Evolutionary conservation across 352 stramenopile species (phyloP).

Genomic region (Globisporangium ultimum): DNA sequence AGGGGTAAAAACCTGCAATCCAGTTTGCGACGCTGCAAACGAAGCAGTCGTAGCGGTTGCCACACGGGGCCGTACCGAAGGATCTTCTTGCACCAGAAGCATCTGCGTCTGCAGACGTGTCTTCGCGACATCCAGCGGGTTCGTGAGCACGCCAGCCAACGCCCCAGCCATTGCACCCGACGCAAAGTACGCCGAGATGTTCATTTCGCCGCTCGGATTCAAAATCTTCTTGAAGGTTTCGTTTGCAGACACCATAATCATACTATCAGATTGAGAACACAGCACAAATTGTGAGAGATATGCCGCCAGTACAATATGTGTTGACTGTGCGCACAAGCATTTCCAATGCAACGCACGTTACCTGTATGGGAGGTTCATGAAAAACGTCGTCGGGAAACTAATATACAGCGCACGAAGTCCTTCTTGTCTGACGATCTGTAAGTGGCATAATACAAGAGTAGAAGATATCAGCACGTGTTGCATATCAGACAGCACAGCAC

Average conservation of each 20-base stretch:
- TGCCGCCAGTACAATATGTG: not conserved
- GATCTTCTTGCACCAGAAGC: slow-evolving; percentile 56
- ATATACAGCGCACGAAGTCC: slow-evolving; percentile 87
- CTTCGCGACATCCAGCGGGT: slow-evolving; percentile 98
- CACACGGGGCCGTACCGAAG: slow-evolving; percentile 42
- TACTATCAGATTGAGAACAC: slow-evolving; percentile 39
- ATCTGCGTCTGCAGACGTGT: slow-evolving; percentile 96
- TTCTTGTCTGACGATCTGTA: slow-evolving; percentile 72
- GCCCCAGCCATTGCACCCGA: slow-evolving; percentile 92
- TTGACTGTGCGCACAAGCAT: not conserved
- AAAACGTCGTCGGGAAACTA: slow-evolving; percentile 96
- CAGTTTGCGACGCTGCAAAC: slow-evolving; percentile 22
- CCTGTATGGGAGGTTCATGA: slow-evolving; percentile 98
- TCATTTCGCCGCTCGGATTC: slow-evolving; percentile 85
- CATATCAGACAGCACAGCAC: not conserved
- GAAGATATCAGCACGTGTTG: not conserved
- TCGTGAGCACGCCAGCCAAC: slow-evolving; percentile 90
- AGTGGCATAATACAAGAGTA: slow-evolving; percentile 1
- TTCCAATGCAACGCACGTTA: slow-evolving; percentile 11
- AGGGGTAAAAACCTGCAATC: slow-evolving; percentile 54
- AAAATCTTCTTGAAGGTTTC: slow-evolving; percentile 95
- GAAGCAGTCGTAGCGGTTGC: slow-evolving; percentile 16
- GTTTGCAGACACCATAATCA: slow-evolving; percentile 98
- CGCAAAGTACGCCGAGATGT: slow-evolving; percentile 90
- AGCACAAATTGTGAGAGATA: not conserved